A percentile compares a stretch with the other conserved stretches of the same genome.
phyloP scores from a whole-genome alignment of 2,329 filamentous ascomycete genomes.

The Calonectria naviculata region DNA sequence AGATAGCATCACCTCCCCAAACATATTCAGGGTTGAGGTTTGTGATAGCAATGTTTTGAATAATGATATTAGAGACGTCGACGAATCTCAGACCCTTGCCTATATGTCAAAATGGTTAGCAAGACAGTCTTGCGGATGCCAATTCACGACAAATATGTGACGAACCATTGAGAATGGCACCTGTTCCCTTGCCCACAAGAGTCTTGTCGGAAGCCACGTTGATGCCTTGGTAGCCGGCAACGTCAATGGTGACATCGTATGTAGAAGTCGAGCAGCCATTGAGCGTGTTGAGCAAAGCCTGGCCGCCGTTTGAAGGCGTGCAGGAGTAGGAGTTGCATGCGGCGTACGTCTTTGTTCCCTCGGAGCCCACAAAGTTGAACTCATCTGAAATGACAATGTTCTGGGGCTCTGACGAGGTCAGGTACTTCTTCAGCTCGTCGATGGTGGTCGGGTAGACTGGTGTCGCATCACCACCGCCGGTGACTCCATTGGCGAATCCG shows the following conservation, averaged over 20 bases:
- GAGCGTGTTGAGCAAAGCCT: not conserved
- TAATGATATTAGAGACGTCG: not conserved
- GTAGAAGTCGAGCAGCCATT: not conserved
- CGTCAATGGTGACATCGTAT: not conserved
- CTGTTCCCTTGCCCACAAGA: not conserved
- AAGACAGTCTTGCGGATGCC: not conserved
- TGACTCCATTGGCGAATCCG: not conserved
- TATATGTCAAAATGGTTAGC: not conserved
- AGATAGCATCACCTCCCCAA: not conserved
- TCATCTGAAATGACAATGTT: not conserved
- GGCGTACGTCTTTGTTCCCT: not conserved
- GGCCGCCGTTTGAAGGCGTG: not conserved
- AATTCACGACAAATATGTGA: no score
- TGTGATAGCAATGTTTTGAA: not conserved
- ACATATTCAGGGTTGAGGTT: conserved; percentile 1
- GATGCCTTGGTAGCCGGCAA: not conserved
- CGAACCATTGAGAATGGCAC: not conserved
- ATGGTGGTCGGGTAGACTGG: not conserved
- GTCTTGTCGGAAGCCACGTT: not conserved
- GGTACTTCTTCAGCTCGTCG: not conserved
- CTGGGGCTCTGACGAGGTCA: not conserved
- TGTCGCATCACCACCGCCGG: not conserved
- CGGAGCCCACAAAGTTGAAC: not conserved
- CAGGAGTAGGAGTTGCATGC: not conserved
- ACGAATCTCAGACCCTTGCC: not conserved